Evolutionary conservation across 176 grass and related monocot genomes (phyloP).

Genomic region (Phyllostachys edulis): DNA sequence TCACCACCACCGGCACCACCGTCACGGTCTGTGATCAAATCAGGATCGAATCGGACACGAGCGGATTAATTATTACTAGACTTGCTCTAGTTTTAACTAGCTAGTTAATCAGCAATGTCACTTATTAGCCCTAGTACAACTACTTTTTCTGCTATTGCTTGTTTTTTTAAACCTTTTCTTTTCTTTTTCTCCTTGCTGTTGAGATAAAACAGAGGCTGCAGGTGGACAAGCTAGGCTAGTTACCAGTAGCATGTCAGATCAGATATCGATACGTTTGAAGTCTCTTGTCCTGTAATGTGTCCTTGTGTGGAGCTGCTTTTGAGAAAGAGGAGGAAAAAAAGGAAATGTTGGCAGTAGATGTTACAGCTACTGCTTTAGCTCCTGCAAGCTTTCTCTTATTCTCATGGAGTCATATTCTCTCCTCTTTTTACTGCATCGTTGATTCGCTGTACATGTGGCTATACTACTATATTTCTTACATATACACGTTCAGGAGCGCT

Average conservation of each 20-base stretch:
- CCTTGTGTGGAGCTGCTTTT: constrained; percentile 38
- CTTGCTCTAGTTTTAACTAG: constrained; percentile 32
- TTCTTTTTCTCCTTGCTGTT: not conserved
- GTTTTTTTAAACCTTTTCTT: not conserved
- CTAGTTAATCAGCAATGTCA: constrained; percentile 12
- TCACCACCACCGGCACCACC: constrained; percentile 51
- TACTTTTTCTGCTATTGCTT: not conserved
- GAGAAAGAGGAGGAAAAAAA: constrained; percentile 20
- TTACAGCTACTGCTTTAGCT: not conserved
- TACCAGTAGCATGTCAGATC: constrained; percentile 5
- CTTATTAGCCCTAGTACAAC: not conserved
- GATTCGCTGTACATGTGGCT: not conserved
- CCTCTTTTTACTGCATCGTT: not conserved
- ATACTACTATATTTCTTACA: not conserved
- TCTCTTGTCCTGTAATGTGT: constrained; percentile 29
- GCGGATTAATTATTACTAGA: no score
- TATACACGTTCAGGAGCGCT: not conserved
- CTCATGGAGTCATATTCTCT: not conserved
- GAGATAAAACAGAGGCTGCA: not conserved
- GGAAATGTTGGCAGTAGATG: constrained; percentile 31
- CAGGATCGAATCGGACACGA: not conserved
- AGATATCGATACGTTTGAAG: constrained; percentile 11
- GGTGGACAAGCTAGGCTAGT: not conserved
- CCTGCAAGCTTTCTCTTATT: not conserved
- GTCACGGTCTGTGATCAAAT: constrained; percentile 33